Base-by-base conservation (phyloP, 164 flowering plant species). In the Aristolochia fimbriata region DNA sequence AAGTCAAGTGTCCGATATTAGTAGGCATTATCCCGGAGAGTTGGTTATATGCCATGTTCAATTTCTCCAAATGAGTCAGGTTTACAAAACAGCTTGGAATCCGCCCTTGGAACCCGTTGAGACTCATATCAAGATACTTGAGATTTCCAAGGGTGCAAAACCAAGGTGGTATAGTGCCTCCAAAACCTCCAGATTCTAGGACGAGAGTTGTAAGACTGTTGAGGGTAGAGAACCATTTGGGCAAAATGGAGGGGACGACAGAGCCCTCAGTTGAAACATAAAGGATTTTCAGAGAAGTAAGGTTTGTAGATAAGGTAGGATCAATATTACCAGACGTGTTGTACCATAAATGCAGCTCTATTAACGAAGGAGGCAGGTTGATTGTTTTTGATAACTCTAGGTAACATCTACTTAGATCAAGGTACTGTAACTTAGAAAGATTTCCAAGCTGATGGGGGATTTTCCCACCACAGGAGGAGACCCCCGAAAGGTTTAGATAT, bases 371-470 rank as follows among this genome's bases (percentile, higher is more conserved):
- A 46, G 48, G 48, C 48, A 1, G 48, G 16, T 46, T 16, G 12
- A 12, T 16, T 12, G 48, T 16, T 12, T 46, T 46, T 13, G 48
- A 13, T 12, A 12, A 46, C 0, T 46, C 48, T 46, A 46, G 16
- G 12, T 46, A 46, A 12, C 15, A 46, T 46, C 48, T 16, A 46
- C 16, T 19, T 15, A 53, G 19, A 30, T 56, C 59, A 16, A 56
- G 43, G n/a, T n/a, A n/a, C n/a, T n/a, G n/a, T n/a, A n/a, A n/a
- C n/a, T n/a, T n/a, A n/a, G n/a, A n/a, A n/a, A 56, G 59, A 33
- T 56, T 56, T 2, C 59, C 59, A 1, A 56, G 20, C 37, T 56
- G 21, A 6, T n/a, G 59, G 13, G 59, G 59, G 31, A 56, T 31
- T 11, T 3, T 27, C 31, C 47, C 59, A 13, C 13, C 59, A 27